A percentile compares a stretch with the other conserved stretches of the same genome.
Evolutionary conservation across 768 basidiomycete genomes (phyloP).

Genomic region (Lentinula edodes): DNA sequence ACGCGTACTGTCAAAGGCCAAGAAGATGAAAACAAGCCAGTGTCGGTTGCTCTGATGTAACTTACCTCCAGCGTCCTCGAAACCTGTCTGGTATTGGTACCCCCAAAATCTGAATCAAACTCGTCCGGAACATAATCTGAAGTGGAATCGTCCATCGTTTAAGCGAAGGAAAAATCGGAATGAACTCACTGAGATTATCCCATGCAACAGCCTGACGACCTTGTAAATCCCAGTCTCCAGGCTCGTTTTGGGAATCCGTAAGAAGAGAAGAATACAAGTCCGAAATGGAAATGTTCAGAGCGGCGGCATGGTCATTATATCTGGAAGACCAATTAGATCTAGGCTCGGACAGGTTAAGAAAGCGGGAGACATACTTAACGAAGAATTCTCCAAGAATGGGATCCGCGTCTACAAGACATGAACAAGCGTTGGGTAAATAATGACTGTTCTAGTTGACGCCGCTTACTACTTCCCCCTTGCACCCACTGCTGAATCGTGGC

Average conservation of each 20-base stretch:
- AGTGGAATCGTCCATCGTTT: not conserved
- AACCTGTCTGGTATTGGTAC: constrained; percentile 56
- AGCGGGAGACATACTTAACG: constrained; percentile 40
- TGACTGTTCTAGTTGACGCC: not conserved
- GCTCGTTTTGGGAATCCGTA: constrained; percentile 52
- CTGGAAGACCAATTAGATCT: constrained; percentile 19
- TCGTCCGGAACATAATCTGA: constrained; percentile 19
- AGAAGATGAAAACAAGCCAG: not conserved
- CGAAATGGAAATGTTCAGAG: constrained; percentile 40
- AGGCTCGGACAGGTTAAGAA: not conserved
- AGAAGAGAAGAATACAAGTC: constrained; percentile 53
- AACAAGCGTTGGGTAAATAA: not conserved
- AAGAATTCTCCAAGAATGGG: constrained; percentile 62
- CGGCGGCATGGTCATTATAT: constrained; percentile 42
- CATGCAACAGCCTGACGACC: constrained; percentile 53
- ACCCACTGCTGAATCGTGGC: constrained; percentile 31
- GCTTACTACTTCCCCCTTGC: constrained; percentile 60
- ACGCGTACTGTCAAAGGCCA: constrained; percentile 40
- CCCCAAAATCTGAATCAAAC: constrained; percentile 27
- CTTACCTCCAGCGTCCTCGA: constrained; percentile 55
- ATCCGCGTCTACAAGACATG: constrained; percentile 42
- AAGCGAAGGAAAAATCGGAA: not conserved
- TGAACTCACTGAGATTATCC: constrained; percentile 43
- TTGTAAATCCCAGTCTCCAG: constrained; percentile 58
- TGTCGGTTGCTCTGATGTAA: not conserved